Evolutionary conservation across 768 basidiomycete genomes (phyloP), one percentile per base, ranked within the genome.

Genomic region (Russula abietina): DNA sequence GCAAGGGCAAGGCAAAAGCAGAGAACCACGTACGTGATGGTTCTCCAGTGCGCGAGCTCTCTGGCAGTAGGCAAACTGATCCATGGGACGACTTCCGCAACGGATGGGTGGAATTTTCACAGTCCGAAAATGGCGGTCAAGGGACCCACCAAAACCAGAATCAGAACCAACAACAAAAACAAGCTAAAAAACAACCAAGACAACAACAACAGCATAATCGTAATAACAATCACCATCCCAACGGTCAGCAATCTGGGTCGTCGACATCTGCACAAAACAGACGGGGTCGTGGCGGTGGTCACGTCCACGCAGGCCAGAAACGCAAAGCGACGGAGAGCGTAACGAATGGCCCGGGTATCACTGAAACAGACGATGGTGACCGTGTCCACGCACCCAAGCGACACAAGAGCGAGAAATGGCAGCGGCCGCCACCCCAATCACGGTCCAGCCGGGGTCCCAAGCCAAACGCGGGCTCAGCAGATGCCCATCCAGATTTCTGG

Each of bases 401-500:
- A 16, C 30, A 26, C 12, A 55, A 64, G 58, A 32, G 22, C 43
- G 26, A 39, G 12, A 36, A 12, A 16, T 26, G 4, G 17, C 17
- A 6, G 38, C 36, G 12, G 1, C 43, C 24, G 8, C 6, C 33
- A 36, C 33, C 33, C 10, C 12, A 3, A 38, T 36, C 14, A 38
- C 16, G 38, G 38, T 14, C 36, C 4, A 5, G 12, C 36, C 14
- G 12, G 14, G 14, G 14, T 0, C 14, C 36, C 36, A 5, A 38
- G 5, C 36, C n/a, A 16, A 1, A 26, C 8, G 2, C 17, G 30
- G 10, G 22, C 26, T 17, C 12, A 1, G 7, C 52, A 36, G 36
- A 22, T 19, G 24, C 1, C 4, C 70, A 71, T 53, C 56, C 59
- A 0, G 58, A 61, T 19, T 70, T 75, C 54, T 78, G 77, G 77